Evolutionary conservation across 1,284 basidiomycete genomes (phyloP).

Genomic region (Cronartium quercuum): DNA sequence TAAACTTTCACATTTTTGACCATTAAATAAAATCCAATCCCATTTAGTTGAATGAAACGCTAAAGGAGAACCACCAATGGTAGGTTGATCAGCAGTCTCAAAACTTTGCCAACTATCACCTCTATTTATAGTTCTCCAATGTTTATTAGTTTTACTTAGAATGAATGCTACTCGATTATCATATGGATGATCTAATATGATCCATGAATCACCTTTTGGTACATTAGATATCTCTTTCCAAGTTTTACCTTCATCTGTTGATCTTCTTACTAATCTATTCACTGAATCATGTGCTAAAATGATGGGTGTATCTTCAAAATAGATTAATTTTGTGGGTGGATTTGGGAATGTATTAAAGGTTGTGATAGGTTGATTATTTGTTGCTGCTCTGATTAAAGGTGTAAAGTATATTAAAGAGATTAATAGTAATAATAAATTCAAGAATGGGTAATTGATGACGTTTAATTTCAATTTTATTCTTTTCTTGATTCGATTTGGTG

Average conservation of each 20-base stretch:
- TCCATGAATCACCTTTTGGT: constrained; percentile 59
- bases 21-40: constrained; percentile 72
- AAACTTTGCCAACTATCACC: constrained; percentile 79
- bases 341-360: constrained; percentile 41
- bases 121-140: constrained; percentile 77
- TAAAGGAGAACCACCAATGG: constrained; percentile 60
- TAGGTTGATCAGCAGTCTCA: constrained; percentile 60
- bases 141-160: constrained; percentile 62
- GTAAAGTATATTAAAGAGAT: background rate
- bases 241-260: constrained; percentile 78
- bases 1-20: constrained; percentile 59
- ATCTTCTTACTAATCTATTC: constrained; percentile 66
- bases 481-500: background rate
- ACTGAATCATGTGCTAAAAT: constrained; percentile 75
- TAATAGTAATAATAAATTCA: constrained; percentile 3
- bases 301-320: constrained; percentile 54
- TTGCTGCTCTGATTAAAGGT: background rate
- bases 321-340: constrained; percentile 53
- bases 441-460: background rate
- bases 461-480: too few species aligned
- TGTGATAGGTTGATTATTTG: background rate
- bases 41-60: constrained; percentile 65
- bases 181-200: constrained; percentile 82
- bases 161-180: constrained; percentile 75
- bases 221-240: constrained; percentile 66